Base-by-base conservation (phyloP, 192 early-diverging fungal species). In the Coemansia sp. region DNA sequence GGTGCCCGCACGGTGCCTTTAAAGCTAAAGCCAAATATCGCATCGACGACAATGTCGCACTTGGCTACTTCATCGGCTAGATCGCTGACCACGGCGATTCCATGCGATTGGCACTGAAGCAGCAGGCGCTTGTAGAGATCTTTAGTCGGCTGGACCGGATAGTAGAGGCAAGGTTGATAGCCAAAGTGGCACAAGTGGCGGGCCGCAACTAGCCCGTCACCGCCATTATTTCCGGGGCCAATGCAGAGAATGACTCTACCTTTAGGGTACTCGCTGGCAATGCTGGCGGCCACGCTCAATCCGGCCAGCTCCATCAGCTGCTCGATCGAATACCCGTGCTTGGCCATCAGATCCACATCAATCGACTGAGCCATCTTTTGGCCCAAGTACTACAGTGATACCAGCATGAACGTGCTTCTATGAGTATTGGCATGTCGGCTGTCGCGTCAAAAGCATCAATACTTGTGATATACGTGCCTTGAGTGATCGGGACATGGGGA, bases 201-300 rank as follows among this genome's bases (percentile, higher is more conserved):
- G 12, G 95, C 95, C 14, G 94, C 93, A 26, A 99, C 97, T 16
- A 99, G 84, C 1, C 91, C 97, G 79, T 99, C 97, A 16, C 95
- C 95, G 28, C 97, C 97, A 76, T 99, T 99, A 73, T 99, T 98
- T 41, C 96, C 97, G 36, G 90, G 90, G 2, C 91, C 93, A 53
- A 87, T 85, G 72, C 88, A 90, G 13, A 95, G 81, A 7, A 92
- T 72, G 7, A 94, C 84, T 26, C 77, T 82, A 6, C 85, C 75
- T 7, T 57, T 70, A 25, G 83, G 80, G 72, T 92, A 95, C 21
- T 85, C 87, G 37, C 89, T 86, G 23, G 87, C 80, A 25, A 96
- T 85, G 23, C 91, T 89, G 69, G 94, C 88, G 13, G 96, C 95
- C 3, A 94, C 92, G 79, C 92, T 92, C 3, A 99, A 82, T 5